phyloP scores from a whole-genome alignment of 306 rosid genomes.

The Glycine soja region DNA sequence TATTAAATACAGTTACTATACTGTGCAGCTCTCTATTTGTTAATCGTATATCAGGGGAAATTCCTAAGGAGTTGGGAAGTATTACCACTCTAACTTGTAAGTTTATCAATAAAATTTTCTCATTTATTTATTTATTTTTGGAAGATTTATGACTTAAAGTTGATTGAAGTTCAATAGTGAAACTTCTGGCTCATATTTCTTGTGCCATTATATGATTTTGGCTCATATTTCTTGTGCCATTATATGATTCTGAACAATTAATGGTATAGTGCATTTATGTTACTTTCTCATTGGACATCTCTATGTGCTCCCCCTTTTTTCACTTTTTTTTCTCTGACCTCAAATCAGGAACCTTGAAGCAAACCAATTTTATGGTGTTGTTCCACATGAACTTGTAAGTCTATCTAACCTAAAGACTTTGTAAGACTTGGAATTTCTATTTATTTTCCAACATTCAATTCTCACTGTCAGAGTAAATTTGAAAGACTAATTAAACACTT shows the following conservation, averaged over 20 bases:
- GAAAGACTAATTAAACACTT: constrained; percentile 31
- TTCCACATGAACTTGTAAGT: constrained; percentile 77
- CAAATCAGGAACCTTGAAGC: constrained; percentile 75
- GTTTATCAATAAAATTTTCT: constrained; percentile 44
- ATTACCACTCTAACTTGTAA: constrained; percentile 77
- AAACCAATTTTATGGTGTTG: constrained; percentile 74
- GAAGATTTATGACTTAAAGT: constrained; percentile 6
- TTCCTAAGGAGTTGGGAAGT: constrained; percentile 76
- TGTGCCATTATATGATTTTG: constrained; percentile 17
- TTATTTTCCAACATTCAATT: constrained; percentile 31
- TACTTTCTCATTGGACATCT: constrained; percentile 30
- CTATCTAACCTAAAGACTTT: constrained; percentile 62
- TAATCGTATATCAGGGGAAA: constrained; percentile 83
- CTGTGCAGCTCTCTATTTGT: constrained; percentile 76
- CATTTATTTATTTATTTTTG: constrained; percentile 9
- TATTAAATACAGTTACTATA: constrained; percentile 39
- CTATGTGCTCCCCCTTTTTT: no score
- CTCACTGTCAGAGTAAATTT: constrained; percentile 2
- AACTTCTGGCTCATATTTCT: constrained; percentile 28
- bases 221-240: constrained; percentile 7
- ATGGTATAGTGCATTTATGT: constrained; percentile 17
- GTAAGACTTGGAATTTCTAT: constrained; percentile 58
- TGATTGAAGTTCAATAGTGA: constrained; percentile 37
- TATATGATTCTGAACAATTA: constrained; percentile 19
- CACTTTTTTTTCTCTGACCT: constrained; percentile 6